Base-by-base conservation (phyloP, 2,329 filamentous ascomycete species). In the Taxawa tesnikishii region DNA sequence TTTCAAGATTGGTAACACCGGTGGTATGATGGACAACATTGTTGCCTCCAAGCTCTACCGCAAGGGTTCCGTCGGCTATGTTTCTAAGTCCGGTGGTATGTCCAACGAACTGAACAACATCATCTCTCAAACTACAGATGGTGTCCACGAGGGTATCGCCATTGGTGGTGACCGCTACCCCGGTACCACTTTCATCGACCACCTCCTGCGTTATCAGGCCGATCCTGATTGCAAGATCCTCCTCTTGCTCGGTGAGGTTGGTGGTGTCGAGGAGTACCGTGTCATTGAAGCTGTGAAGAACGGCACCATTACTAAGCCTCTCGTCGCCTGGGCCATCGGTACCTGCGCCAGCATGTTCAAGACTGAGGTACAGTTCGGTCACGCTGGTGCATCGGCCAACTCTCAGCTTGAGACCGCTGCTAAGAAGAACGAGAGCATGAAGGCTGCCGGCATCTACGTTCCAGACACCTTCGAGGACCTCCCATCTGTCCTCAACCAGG, bases 21-120 rank as follows among this genome's bases (percentile, higher is more conserved):
- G 90, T 75, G 90, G 90, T 65, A 98, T 98, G 90, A 98, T 98
- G 90, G 90, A 98, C 75, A 98, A 98, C 76, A 98, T 98, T 54
- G 90, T 98, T 44, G 85, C 90, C 49, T 96, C 90, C 60, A 98
- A 98, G 79, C 83, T 98, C 40, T 98, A 98, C 79, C 88, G 90
- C 65, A 90, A 90, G 68, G 90, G 90, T 51, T 96, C 90, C 49
- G 87, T 98, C 47, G 90, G 84, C 51, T 98, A 98, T 65, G 90
- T 98, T 63, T 96, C 88, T 73, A 98, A 98, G 75, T 98, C 90
- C 38, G 90, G 90, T 58, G 90, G 90, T 68, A 98, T 98, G 90
- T 96, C 90, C 64, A 98, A 98, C 74, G 90, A 98, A 72, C 69
- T 98, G 55, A 98, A 98, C 81, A 98, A 98, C 77, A 96, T 98